phyloP scores from a whole-genome alignment of 164 flowering plant species.

The Houttuynia cordata region DNA sequence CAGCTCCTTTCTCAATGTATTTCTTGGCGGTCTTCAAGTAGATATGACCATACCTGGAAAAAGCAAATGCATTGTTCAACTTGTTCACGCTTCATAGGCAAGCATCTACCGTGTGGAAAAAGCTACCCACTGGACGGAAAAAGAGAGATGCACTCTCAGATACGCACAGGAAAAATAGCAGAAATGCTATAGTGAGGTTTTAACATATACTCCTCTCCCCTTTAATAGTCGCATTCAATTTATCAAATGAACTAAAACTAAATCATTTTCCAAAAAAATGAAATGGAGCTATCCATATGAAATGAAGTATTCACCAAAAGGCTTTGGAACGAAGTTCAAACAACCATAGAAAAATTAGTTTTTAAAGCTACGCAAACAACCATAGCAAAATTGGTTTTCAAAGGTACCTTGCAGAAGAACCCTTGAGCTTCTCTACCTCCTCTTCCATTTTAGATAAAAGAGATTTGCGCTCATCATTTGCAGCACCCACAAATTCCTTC shows the following conservation, averaged over 20 bases:
- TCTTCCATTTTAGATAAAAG: conserved; percentile 46
- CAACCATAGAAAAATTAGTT: background rate
- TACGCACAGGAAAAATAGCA: background rate
- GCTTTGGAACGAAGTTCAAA: background rate
- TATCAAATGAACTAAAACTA: no score
- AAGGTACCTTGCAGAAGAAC: conserved; percentile 61
- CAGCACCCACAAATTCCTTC: conserved; percentile 69
- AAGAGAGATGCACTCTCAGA: background rate
- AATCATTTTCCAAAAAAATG: no score
- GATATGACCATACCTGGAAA: conserved; percentile 66
- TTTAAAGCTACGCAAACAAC: no score
- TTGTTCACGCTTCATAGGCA: background rate
- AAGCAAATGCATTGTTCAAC: background rate
- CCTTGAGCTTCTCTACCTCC: conserved; percentile 66
- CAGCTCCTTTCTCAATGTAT: conserved; percentile 57
- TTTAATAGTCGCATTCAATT: no score
- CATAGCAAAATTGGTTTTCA: no score
- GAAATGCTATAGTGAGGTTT: no score
- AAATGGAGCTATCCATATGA: no score
- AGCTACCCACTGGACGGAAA: background rate
- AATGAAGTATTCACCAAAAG: background rate
- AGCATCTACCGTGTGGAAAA: background rate
- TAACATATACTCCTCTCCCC: no score
- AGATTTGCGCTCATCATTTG: conserved; percentile 60
- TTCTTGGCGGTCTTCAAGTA: conserved; percentile 73